phyloP scores from a whole-genome alignment of 768 basidiomycete genomes.

The Leccinellum rugosiceps region DNA sequence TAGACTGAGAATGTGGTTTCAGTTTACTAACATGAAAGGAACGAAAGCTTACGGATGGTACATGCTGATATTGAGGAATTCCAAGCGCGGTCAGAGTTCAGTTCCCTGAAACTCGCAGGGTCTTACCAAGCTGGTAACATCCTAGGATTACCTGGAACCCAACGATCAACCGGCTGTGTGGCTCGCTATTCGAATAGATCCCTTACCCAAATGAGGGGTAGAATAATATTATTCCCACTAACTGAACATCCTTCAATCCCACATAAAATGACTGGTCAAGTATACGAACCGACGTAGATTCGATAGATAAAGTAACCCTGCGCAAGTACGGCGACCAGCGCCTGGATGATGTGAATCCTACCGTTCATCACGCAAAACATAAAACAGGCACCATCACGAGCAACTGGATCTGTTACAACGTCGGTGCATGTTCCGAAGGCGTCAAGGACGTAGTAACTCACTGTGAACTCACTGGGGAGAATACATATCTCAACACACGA shows the following conservation, averaged over 20 bases:
- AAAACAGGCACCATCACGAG: slow-evolving; percentile 1
- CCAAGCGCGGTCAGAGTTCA: background rate
- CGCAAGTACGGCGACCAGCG: background rate
- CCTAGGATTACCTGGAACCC: background rate
- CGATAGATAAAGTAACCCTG: slow-evolving; percentile 15
- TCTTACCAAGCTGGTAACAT: slow-evolving; percentile 5
- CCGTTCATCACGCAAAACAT: too few species aligned
- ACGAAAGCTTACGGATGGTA: background rate
- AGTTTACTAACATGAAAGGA: background rate
- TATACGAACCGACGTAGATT: slow-evolving; percentile 10
- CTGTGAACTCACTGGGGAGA: slow-evolving; percentile 4
- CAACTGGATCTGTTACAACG: slow-evolving; percentile 1
- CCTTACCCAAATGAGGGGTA: slow-evolving; percentile 4
- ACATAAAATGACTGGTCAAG: too few species aligned
- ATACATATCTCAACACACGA: background rate
- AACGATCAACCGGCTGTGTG: background rate
- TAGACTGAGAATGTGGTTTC: slow-evolving; percentile 7
- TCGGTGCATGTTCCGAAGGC: background rate
- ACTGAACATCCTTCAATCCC: too few species aligned
- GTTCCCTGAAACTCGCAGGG: too few species aligned
- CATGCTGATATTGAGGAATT: background rate
- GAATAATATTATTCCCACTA: background rate
- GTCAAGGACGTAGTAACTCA: background rate
- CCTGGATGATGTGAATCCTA: slow-evolving; percentile 1
- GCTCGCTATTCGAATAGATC: background rate